Conservation (phyloP, 495 filamentous ascomycete genomes). For the Neurospora tetraspora region DNA sequence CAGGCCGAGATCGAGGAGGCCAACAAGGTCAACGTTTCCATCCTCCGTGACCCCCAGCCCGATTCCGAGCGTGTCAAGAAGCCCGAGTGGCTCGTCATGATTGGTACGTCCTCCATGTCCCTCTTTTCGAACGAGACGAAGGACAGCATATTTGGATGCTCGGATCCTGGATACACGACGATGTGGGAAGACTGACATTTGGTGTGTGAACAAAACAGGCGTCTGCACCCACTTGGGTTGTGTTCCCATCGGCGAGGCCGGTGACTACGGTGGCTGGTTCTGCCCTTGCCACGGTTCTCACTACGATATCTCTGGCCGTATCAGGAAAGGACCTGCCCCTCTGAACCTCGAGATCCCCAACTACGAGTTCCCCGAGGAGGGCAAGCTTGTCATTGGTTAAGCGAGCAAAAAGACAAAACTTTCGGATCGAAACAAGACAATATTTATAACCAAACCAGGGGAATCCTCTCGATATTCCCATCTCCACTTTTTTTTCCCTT, state of each 20-base stretch:
- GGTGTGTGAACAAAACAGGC: conserved; percentile 35
- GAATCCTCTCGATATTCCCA: neutral
- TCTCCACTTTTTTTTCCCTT: neutral
- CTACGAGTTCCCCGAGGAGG: conserved; percentile 80
- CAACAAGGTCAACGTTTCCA: conserved; percentile 62
- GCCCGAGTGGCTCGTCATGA: conserved; percentile 98
- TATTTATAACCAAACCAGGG: neutral
- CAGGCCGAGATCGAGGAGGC: conserved; percentile 76
- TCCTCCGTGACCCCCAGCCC: conserved; percentile 80
- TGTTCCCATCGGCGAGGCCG: conserved; percentile 96
- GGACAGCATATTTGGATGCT: neutral
- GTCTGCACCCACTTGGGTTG: conserved; percentile 99
- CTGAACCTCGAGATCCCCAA: conserved; percentile 90
- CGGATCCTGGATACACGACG: neutral
- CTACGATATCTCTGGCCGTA: conserved; percentile 97
- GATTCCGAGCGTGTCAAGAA: conserved; percentile 93
- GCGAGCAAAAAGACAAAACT: neutral
- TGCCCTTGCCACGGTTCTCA: conserved; percentile 99
- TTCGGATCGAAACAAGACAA: neutral
- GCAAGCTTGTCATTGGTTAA: conserved; percentile 73
- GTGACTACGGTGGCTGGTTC: conserved; percentile 99
- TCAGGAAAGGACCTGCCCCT: conserved; percentile 90
- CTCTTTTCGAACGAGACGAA: neutral
- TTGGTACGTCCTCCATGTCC: conserved; percentile 52
- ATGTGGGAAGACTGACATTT: conserved; percentile 9